Percentiles rank a stretch among this genome's conserved stretches.
These are phyloP conservation scores for Mycena rebaudengoi DNA, from an alignment of 768 basidiomycete genomes.

Conservation along the genomic window DNA sequence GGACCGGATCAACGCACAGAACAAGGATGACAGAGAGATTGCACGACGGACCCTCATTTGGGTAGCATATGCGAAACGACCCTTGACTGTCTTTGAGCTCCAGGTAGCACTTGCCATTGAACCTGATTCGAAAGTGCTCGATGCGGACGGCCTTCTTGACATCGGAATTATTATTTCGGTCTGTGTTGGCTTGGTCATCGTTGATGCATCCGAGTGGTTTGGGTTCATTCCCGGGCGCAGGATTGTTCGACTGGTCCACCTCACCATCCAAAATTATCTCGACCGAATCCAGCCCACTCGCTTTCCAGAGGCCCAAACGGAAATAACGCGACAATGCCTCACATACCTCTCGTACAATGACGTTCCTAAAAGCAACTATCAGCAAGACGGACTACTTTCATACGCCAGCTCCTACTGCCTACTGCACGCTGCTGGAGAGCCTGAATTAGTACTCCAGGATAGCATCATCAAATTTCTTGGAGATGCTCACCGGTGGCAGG, in stretches of 20 bases:
- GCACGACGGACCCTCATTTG: background rate
- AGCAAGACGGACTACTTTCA: background rate
- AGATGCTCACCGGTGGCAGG: background rate
- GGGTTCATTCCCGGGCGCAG: too few relatives aligned
- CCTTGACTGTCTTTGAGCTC: background rate
- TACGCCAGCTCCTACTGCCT: background rate
- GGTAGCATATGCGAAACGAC: constrained; percentile 3
- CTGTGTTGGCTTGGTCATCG: background rate
- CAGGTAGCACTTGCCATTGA: background rate
- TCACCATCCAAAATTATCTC: background rate
- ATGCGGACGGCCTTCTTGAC: background rate
- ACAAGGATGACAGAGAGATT: background rate
- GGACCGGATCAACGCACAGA: background rate
- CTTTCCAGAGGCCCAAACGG: background rate
- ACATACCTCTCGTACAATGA: background rate
- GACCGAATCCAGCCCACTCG: background rate
- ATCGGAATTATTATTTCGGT: background rate
- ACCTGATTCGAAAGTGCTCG: background rate
- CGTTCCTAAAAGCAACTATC: background rate
- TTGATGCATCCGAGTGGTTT: constrained; percentile 1
- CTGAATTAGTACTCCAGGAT: background rate
- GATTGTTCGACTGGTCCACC: constrained; percentile 9
- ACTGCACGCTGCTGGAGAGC: background rate
- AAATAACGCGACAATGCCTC: background rate
- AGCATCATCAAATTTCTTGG: background rate